Evolutionary conservation across 352 stramenopile genomes (phyloP).

Genomic region (Globisporangium ultimum): DNA sequence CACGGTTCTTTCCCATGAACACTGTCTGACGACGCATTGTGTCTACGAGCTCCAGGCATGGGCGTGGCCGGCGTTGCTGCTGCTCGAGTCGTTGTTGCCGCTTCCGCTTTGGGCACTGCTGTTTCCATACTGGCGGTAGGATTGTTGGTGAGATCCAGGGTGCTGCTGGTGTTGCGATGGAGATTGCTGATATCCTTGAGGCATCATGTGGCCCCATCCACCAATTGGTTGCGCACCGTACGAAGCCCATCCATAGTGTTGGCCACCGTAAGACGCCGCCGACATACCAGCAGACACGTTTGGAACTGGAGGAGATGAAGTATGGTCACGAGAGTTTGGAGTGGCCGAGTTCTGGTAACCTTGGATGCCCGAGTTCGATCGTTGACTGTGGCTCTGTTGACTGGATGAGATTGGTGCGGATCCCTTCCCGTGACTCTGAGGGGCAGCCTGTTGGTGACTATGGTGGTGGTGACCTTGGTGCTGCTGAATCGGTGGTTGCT

Average conservation of each 20-base stretch:
- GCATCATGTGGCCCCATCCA: slow-evolving; percentile 82
- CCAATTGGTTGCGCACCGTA: slow-evolving; percentile 75
- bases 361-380: slow-evolving; percentile 49
- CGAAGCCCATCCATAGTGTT: slow-evolving; percentile 83
- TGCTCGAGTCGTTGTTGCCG: slow-evolving; percentile 40
- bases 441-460: slow-evolving; percentile 48
- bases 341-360: slow-evolving; percentile 44
- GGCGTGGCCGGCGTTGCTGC: slow-evolving; percentile 29
- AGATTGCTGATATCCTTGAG: slow-evolving; percentile 77
- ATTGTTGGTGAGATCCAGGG: slow-evolving; percentile 64
- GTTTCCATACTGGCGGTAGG: slow-evolving; percentile 75
- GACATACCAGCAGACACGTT: slow-evolving; percentile 62
- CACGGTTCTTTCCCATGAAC: slow-evolving; percentile 33
- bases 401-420: slow-evolving; percentile 29
- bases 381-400: slow-evolving; percentile 55
- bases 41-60: slow-evolving; percentile 80
- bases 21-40: slow-evolving; percentile 6
- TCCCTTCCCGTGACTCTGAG: slow-evolving; percentile 68
- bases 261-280: slow-evolving; percentile 46
- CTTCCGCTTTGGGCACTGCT: slow-evolving; percentile 45
- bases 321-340: slow-evolving; percentile 50
- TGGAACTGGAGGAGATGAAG: slow-evolving; percentile 58
- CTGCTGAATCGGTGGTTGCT: slow-evolving; percentile 53
- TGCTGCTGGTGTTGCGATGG: slow-evolving; percentile 64
- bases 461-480: slow-evolving; percentile 50